Conservation (phyloP, 371 early-diverging fungal genomes). For the Rhizopus delemar region DNA sequence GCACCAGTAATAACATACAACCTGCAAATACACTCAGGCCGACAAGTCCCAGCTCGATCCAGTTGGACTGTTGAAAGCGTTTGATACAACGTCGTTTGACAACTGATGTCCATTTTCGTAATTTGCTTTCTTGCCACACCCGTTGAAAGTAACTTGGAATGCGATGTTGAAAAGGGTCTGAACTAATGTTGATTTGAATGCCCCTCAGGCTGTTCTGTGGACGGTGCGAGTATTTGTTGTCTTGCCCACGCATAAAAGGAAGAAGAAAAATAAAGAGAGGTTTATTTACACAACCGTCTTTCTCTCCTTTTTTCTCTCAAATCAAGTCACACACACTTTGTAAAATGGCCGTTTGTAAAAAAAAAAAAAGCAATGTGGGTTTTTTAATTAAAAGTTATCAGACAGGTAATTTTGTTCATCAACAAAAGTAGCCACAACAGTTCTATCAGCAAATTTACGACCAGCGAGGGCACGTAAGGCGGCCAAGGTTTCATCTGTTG, state of each 20-base stretch:
- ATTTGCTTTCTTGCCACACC: constrained; percentile 48
- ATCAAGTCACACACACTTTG: too few relatives aligned
- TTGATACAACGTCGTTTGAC: constrained; percentile 24
- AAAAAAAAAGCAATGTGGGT: too few relatives aligned
- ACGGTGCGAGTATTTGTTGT: constrained; percentile 12
- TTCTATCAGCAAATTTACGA: constrained; percentile 91
- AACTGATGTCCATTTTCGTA: constrained; percentile 23
- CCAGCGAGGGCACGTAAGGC: constrained; percentile 91
- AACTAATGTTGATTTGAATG: constrained; percentile 56
- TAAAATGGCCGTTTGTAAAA: too few relatives aligned
- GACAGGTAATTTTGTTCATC: constrained; percentile 67
- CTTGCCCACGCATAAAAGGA: neutral
- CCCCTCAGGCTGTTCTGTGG: constrained; percentile 27
- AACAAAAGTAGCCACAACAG: constrained; percentile 87
- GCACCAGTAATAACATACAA: constrained; percentile 35
- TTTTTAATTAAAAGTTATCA: constrained; percentile 56
- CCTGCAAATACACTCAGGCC: constrained; percentile 20
- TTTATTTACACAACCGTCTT: too few relatives aligned
- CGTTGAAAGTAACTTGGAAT: constrained; percentile 49
- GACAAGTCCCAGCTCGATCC: constrained; percentile 19
- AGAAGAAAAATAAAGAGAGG: neutral
- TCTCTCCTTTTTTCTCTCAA: too few relatives aligned
- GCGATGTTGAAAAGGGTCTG: constrained; percentile 56
- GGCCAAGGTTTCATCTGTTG: constrained; percentile 55
- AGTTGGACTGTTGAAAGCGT: constrained; percentile 31